Evolutionary conservation across 257 asterid genomes (phyloP).

Genomic region (Striga asiatica): DNA sequence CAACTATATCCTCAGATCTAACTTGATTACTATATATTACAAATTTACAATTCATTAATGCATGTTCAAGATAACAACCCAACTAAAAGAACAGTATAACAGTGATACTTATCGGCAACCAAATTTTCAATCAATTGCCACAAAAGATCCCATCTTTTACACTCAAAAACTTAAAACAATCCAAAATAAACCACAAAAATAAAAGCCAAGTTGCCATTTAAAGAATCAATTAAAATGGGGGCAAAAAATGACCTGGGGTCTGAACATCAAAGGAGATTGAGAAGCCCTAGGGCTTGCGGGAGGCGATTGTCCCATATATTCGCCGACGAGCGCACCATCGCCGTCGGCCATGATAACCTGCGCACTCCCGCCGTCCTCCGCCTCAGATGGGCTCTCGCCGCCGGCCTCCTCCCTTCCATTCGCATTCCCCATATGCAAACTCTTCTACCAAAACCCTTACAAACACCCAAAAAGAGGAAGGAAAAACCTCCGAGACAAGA

Average conservation of each 20-base stretch:
- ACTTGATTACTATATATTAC: slow-evolving; percentile 6
- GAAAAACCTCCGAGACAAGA: neutral
- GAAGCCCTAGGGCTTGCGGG: slow-evolving; percentile 79
- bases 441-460: neutral
- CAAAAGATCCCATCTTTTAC: slow-evolving; percentile 14
- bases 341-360: slow-evolving; percentile 12
- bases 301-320: slow-evolving; percentile 58
- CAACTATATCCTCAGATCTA: slow-evolving; percentile 28
- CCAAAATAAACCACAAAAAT: neutral
- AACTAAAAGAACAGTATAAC: slow-evolving; percentile 10
- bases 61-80: slow-evolving; percentile 5
- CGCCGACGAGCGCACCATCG: slow-evolving; percentile 20
- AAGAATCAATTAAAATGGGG: neutral
- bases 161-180: slow-evolving; percentile 4
- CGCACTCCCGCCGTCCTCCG: slow-evolving; percentile 24
- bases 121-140: slow-evolving; percentile 1
- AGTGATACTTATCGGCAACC: neutral
- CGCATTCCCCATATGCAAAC: slow-evolving; percentile 52
- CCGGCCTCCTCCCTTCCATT: slow-evolving; percentile 63
- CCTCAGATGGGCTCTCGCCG: slow-evolving; percentile 28
- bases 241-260: slow-evolving; percentile 46
- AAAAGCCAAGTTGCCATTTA: neutral
- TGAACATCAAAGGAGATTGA: slow-evolving; percentile 61
- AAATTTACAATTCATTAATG: neutral
- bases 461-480: slow-evolving; percentile 5